phyloP scores from a whole-genome alignment of 2,329 filamentous ascomycete genomes.

The Fusarium sarcochroum region DNA sequence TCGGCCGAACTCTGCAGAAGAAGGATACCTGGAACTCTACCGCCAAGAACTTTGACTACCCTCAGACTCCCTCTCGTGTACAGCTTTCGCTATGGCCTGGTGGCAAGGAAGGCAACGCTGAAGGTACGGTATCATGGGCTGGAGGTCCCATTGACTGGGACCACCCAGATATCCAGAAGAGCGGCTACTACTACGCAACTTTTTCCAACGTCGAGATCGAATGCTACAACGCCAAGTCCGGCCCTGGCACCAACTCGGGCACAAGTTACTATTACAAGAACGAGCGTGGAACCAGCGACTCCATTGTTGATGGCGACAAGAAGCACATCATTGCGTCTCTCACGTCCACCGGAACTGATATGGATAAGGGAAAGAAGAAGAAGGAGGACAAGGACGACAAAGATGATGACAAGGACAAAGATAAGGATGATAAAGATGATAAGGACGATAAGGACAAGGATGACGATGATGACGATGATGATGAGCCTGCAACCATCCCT shows the following conservation, averaged over 20 bases:
- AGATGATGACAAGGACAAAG: conserved; percentile 27
- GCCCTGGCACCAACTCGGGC: conserved; percentile 77
- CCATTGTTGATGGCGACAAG: conserved; percentile 82
- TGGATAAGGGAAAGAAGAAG: conserved; percentile 62
- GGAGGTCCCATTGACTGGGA: conserved; percentile 89
- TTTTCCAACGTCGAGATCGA: conserved; percentile 84
- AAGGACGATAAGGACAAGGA: conserved; percentile 16
- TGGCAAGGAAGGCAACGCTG: conserved; percentile 81
- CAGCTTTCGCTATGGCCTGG: conserved; percentile 98
- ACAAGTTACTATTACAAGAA: conserved; percentile 83
- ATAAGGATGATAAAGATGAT: conserved; percentile 15
- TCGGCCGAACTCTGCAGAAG: conserved; percentile 80
- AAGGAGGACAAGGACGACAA: conserved; percentile 34
- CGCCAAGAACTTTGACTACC: conserved; percentile 85
- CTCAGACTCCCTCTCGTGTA: conserved; percentile 90
- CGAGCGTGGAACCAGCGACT: conserved; percentile 77
- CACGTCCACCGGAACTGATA: conserved; percentile 84
- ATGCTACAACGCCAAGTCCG: conserved; percentile 78
- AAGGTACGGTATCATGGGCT: conserved; percentile 92
- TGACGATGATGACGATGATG: conserved; percentile 32
- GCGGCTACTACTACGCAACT: conserved; percentile 90
- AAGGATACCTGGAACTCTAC: conserved; percentile 89
- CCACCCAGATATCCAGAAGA: conserved; percentile 80
- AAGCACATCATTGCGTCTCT: conserved; percentile 83
- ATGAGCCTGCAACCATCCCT: conserved; percentile 42